Evolutionary conservation across 169 alveolate species (phyloP).

Genomic region (Babesia ovis): DNA sequence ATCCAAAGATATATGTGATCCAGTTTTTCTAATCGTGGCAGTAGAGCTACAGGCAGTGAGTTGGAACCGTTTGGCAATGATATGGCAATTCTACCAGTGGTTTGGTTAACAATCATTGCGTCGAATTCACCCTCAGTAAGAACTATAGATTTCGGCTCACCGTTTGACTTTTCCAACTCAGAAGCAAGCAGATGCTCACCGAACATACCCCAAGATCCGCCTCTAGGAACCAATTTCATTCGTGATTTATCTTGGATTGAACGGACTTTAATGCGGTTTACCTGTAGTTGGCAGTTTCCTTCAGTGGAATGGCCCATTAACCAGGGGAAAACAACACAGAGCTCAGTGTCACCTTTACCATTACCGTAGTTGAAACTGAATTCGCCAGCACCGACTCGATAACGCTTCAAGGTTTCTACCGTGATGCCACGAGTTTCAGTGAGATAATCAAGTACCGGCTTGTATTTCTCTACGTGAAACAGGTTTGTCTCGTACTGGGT

Average conservation of each 20-base stretch:
- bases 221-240: slow-evolving; percentile 87
- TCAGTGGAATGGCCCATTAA: slow-evolving; percentile 12
- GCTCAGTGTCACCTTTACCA: slow-evolving; percentile 64
- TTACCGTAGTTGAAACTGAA: slow-evolving; percentile 34
- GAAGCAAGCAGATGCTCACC: slow-evolving; percentile 85
- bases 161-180: slow-evolving; percentile 7
- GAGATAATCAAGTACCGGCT: slow-evolving; percentile 78
- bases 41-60: slow-evolving; percentile 86
- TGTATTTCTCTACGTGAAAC: slow-evolving; percentile 65
- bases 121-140: slow-evolving; percentile 97
- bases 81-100: slow-evolving; percentile 88
- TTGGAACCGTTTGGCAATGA: slow-evolving; percentile 94
- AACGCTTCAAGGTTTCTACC: slow-evolving; percentile 76
- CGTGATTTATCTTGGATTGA: slow-evolving; percentile 82
- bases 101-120: slow-evolving; percentile 92
- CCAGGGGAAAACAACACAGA: slow-evolving; percentile 71
- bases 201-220: slow-evolving; percentile 89
- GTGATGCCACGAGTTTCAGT: slow-evolving; percentile 79
- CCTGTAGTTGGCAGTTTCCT: slow-evolving; percentile 26
- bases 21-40: slow-evolving; percentile 88
- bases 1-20: slow-evolving; percentile 91
- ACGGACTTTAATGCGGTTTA: slow-evolving; percentile 71
- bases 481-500: slow-evolving; percentile 71
- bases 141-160: slow-evolving; percentile 76
- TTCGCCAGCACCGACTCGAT: slow-evolving; percentile 84